Conservation (phyloP, 1,284 basidiomycete genomes). For the Cutaneotrichosporon mucoides region DNA sequence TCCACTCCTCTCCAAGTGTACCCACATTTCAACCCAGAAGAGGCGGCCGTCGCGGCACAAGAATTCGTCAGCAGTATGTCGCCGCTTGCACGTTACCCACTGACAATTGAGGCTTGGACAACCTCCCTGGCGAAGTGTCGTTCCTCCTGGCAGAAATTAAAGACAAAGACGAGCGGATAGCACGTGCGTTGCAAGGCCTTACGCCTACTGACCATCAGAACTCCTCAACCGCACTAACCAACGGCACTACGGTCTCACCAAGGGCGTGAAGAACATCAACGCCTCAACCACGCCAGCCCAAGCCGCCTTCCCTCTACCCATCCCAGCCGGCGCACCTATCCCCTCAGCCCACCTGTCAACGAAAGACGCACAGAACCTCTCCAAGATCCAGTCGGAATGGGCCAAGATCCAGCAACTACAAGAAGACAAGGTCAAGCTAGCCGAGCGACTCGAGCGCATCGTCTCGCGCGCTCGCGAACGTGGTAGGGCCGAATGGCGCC, state of each 20-base stretch:
- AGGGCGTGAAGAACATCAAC: conserved; percentile 25
- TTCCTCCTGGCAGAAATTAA: conserved; percentile 66
- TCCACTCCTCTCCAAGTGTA: conserved; percentile 28
- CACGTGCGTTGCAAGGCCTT: conserved; percentile 27
- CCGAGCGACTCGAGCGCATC: conserved; percentile 44
- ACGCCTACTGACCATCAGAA: conserved; percentile 18
- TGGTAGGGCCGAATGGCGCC: conserved; percentile 42
- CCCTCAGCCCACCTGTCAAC: conserved; percentile 36
- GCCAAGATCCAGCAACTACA: conserved; percentile 43
- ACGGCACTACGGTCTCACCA: conserved; percentile 39
- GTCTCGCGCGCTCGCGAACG: conserved; percentile 41
- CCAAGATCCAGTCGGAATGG: conserved; percentile 47
- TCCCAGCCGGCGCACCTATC: conserved; percentile 27
- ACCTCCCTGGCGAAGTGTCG: conserved; percentile 66
- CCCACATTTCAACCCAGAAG: conserved; percentile 55
- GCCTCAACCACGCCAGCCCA: conserved; percentile 12
- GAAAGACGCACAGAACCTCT: conserved; percentile 42
- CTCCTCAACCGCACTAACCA: conserved; percentile 38
- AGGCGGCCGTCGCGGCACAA: conserved; percentile 63
- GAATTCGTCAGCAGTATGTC: conserved; percentile 66
- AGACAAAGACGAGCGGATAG: conserved; percentile 50
- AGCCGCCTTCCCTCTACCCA: conserved; percentile 27
- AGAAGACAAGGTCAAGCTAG: conserved; percentile 45
- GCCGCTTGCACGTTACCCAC: background rate
- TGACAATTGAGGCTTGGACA: conserved; percentile 60